Conservation (phyloP, 768 basidiomycete genomes). For the Termitomyces sp. region DNA sequence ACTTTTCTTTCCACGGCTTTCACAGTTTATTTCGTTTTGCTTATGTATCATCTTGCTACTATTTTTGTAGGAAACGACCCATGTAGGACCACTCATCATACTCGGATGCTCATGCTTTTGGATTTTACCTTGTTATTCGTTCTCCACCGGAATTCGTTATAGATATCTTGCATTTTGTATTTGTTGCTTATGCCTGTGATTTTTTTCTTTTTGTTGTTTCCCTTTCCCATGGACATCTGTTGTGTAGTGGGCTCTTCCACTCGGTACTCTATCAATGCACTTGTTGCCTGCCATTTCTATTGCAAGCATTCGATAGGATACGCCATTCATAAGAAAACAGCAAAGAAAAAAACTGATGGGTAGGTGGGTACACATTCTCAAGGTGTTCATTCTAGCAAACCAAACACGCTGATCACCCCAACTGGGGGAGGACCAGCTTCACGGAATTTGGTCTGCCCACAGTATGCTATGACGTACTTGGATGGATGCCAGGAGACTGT, state of each 20-base stretch:
- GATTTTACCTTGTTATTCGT: no score
- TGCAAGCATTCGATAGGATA: neutral
- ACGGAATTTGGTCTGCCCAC: slow-evolving; percentile 64
- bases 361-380: neutral
- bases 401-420: slow-evolving; percentile 71
- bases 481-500: slow-evolving; percentile 82
- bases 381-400: slow-evolving; percentile 31
- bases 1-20: neutral
- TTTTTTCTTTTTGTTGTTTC: no score
- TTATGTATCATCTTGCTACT: slow-evolving; percentile 12
- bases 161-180: neutral
- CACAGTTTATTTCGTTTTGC: neutral
- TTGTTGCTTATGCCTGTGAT: neutral
- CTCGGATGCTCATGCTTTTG: neutral
- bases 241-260: neutral
- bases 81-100: neutral
- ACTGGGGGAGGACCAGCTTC: slow-evolving; percentile 63
- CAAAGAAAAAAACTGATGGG: neutral
- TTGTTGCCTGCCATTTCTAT: neutral
- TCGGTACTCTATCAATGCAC: neutral
- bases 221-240: neutral
- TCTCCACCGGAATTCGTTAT: neutral
- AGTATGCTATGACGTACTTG: slow-evolving; percentile 76
- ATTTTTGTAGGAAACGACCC: neutral
- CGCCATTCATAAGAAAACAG: neutral